Percentiles rank a stretch among this genome's conserved stretches.
Conservation (phyloP, 73 alveolate species). For the Paraurostyla sp. region DNA sequence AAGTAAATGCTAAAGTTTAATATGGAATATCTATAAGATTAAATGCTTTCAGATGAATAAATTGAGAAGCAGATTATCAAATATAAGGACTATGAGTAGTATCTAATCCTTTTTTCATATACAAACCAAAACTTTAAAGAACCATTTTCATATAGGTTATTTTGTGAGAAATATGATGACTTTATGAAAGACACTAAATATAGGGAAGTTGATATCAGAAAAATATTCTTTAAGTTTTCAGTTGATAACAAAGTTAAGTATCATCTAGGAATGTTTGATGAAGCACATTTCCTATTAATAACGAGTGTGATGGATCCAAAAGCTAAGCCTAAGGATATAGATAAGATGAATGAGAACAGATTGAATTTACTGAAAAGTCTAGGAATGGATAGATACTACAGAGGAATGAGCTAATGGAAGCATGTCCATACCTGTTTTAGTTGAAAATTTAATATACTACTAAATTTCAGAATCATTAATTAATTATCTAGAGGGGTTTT, state of each 20-base stretch:
- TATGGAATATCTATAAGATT: not conserved
- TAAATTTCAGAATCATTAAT: too few species aligned
- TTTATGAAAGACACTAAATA: not conserved
- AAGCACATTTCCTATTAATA: not conserved
- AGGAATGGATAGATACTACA: conserved; percentile 7
- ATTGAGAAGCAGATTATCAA: not conserved
- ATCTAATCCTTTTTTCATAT: not conserved
- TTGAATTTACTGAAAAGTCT: not conserved
- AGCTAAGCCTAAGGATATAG: not conserved
- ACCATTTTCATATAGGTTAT: not conserved
- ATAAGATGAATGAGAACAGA: not conserved
- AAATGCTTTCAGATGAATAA: not conserved
- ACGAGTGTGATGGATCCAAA: not conserved
- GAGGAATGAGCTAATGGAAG: not conserved
- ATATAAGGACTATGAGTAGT: not conserved
- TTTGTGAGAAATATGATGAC: not conserved
- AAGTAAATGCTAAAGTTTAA: not conserved
- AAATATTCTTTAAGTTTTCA: not conserved
- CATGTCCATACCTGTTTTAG: too few species aligned
- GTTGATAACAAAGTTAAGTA: not conserved
- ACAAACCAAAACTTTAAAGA: not conserved
- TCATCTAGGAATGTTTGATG: conserved; percentile 21
- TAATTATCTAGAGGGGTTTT: too few species aligned
- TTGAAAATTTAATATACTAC: too few species aligned
- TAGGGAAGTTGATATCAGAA: not conserved